Conservation (phyloP, 108 stramenopile genomes). For the Epithemia pelagica region DNA sequence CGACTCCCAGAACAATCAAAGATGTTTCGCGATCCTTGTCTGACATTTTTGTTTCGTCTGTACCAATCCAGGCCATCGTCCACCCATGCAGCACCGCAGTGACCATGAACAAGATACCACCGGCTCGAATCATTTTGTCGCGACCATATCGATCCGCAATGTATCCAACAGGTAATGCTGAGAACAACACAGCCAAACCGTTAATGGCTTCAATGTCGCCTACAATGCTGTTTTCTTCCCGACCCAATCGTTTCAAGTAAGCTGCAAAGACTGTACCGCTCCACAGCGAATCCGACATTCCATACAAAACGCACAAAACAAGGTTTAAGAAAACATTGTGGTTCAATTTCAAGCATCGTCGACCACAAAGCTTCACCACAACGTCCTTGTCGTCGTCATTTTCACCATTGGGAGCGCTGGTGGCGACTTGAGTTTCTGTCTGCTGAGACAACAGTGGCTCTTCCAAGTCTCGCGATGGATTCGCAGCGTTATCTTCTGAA, state of each 20-base stretch:
- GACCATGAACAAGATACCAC: conserved; percentile 32
- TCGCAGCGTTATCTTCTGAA: no score
- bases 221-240: conserved; percentile 33
- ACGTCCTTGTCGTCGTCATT: not conserved
- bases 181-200: conserved; percentile 39
- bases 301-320: conserved; percentile 12
- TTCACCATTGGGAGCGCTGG: no score
- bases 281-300: conserved; percentile 32
- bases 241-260: conserved; percentile 41
- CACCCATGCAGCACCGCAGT: conserved; percentile 16
- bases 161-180: conserved; percentile 59
- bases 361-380: not conserved
- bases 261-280: conserved; percentile 32
- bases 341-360: conserved; percentile 5
- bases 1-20: conserved; percentile 22
- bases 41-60: conserved; percentile 2
- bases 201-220: conserved; percentile 53
- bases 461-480: no score
- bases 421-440: no score
- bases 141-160: conserved; percentile 44
- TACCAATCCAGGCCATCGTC: not conserved
- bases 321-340: conserved; percentile 27
- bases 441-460: no score
- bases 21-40: not conserved
- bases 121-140: conserved; percentile 26